Percentiles rank a stretch among this genome's conserved stretches.
phyloP scores from a whole-genome alignment of 768 basidiomycete species.

The Lenzites betulinus region DNA sequence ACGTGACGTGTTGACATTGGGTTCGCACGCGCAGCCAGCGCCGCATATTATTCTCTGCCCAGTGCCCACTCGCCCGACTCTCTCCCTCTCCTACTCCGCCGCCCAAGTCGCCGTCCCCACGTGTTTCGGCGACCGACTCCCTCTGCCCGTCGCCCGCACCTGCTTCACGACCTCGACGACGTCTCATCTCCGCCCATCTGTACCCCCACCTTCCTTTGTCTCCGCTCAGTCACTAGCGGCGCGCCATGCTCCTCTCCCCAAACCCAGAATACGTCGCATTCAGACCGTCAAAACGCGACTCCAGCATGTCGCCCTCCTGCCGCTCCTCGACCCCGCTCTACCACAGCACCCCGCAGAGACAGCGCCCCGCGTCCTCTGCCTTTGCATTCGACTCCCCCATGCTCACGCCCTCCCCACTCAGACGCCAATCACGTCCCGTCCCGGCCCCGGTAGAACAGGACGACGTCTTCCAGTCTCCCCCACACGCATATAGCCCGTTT shows the following conservation, averaged over 20 bases:
- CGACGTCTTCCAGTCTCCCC: slow-evolving; percentile 51
- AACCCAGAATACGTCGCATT: slow-evolving; percentile 38
- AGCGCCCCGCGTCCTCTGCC: slow-evolving; percentile 26
- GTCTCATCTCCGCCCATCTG: neutral
- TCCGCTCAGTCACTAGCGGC: slow-evolving; percentile 11
- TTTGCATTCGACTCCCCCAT: slow-evolving; percentile 55
- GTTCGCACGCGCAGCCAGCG: slow-evolving; percentile 15
- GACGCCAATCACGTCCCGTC: slow-evolving; percentile 46
- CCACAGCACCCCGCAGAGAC: slow-evolving; percentile 37
- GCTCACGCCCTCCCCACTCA: slow-evolving; percentile 66
- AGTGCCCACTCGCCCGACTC: neutral
- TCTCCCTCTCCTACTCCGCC: slow-evolving; percentile 3
- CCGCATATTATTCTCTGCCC: too few species aligned
- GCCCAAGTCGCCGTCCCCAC: neutral
- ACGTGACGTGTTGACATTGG: slow-evolving; percentile 23
- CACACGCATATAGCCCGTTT: slow-evolving; percentile 43
- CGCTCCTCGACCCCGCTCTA: slow-evolving; percentile 22
- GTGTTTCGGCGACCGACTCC: neutral
- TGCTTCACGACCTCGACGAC: neutral
- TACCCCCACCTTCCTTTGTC: slow-evolving; percentile 30
- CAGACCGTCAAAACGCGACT: slow-evolving; percentile 35
- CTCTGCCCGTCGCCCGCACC: neutral
- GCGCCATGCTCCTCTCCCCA: slow-evolving; percentile 35
- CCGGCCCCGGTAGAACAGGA: slow-evolving; percentile 41
- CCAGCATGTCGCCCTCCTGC: slow-evolving; percentile 37